Evolutionary conservation across 2,329 filamentous ascomycete genomes (phyloP).

Genomic region (Pyricularia grisea): DNA sequence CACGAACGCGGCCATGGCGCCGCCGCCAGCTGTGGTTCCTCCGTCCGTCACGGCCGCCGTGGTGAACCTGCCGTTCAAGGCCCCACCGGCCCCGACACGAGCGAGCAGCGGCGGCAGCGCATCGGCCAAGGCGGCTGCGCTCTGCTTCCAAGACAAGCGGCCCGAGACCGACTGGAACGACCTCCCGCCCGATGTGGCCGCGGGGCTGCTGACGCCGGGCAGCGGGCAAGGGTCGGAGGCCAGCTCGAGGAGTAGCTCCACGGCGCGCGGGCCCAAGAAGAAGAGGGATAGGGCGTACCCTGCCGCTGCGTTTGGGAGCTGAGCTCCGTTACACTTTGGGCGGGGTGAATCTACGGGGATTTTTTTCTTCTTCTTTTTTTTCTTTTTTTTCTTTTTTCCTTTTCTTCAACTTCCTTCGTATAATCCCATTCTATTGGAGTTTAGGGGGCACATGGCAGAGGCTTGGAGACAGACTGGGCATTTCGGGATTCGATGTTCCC

Average conservation of each 20-base stretch:
- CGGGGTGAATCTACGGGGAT: background rate
- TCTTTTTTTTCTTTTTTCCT: no score
- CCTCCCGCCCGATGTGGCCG: slow-evolving; percentile 39
- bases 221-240: slow-evolving; percentile 22
- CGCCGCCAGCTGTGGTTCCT: background rate
- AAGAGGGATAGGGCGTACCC: slow-evolving; percentile 54
- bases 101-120: background rate
- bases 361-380: no score
- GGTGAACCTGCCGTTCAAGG: background rate
- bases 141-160: slow-evolving; percentile 49
- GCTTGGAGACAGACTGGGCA: no score
- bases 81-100: background rate
- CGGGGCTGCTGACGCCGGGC: slow-evolving; percentile 9
- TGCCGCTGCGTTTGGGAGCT: slow-evolving; percentile 46
- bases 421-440: background rate
- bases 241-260: slow-evolving; percentile 48
- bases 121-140: slow-evolving; percentile 14
- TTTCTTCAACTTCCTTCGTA: background rate
- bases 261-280: slow-evolving; percentile 29
- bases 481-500: background rate
- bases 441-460: background rate
- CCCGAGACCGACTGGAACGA: slow-evolving; percentile 59
- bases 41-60: background rate
- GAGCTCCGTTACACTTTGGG: background rate
- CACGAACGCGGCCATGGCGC: no score